phyloP scores from a whole-genome alignment of 2,329 filamentous ascomycete species.

The Arthrobotrys musiformis region DNA sequence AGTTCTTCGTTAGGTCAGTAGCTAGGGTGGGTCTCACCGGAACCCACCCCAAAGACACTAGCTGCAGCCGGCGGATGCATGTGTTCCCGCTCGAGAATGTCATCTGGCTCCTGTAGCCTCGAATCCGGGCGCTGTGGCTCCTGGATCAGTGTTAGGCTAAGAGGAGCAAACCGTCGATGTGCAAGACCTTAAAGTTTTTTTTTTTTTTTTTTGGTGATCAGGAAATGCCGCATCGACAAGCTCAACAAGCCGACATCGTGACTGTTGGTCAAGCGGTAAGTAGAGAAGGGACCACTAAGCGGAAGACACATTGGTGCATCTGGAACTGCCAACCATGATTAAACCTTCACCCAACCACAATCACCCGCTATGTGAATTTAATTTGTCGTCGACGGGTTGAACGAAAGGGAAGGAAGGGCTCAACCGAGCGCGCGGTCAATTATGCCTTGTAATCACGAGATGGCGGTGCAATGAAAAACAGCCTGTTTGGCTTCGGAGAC shows the following conservation, averaged over 20 bases:
- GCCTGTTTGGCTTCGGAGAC: neutral
- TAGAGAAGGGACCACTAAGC: slow-evolving; percentile 32
- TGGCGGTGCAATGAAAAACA: slow-evolving; percentile 38
- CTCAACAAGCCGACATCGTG: slow-evolving; percentile 41
- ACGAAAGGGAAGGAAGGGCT: slow-evolving; percentile 6
- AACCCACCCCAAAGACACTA: slow-evolving; percentile 49
- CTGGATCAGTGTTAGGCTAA: slow-evolving; percentile 30
- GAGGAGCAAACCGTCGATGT: neutral
- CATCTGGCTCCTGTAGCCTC: too few species aligned
- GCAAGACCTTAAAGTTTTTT: too few species aligned
- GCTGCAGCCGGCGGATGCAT: slow-evolving; percentile 55
- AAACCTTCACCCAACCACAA: neutral
- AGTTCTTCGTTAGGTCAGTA: too few species aligned
- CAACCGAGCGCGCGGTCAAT: neutral
- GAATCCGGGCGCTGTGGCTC: too few species aligned
- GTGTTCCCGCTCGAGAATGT: slow-evolving; percentile 56
- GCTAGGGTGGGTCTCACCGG: slow-evolving; percentile 30
- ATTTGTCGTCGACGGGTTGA: neutral
- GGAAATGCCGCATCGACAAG: slow-evolving; percentile 28
- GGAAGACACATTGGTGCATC: slow-evolving; percentile 40
- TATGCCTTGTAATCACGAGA: slow-evolving; percentile 55
- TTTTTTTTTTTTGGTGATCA: too few species aligned
- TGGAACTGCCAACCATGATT: slow-evolving; percentile 5
- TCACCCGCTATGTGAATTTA: too few species aligned
- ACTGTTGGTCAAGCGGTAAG: slow-evolving; percentile 39